These are phyloP conservation scores for Volvariella volvacea DNA, from an alignment of 1,284 basidiomycete genomes.

Conservation along the genomic window DNA sequence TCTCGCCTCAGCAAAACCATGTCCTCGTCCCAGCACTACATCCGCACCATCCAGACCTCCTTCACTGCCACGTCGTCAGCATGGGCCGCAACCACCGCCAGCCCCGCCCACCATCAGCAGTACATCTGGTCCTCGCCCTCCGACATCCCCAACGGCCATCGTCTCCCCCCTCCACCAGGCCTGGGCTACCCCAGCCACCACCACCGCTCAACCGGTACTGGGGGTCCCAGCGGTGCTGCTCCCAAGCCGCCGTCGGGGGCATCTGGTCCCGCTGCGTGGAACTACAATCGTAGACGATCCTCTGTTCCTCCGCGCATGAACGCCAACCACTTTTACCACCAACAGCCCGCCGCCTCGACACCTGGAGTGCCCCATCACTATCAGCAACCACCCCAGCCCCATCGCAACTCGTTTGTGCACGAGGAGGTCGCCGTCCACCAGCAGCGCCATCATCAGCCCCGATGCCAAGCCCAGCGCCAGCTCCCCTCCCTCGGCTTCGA, in stretches of 20 bases:
- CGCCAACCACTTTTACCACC: neutral
- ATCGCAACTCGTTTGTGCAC: no score
- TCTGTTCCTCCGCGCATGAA: neutral
- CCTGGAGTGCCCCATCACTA: neutral
- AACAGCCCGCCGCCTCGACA: neutral
- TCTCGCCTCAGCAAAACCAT: no score
- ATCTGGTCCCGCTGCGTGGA: neutral
- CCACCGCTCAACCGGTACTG: neutral
- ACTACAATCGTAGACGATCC: neutral
- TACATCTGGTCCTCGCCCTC: neutral
- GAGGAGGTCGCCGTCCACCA: no score
- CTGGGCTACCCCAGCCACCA: neutral
- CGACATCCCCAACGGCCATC: neutral
- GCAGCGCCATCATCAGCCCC: no score
- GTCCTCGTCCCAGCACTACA: constrained; percentile 1
- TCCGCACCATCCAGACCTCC: constrained; percentile 2
- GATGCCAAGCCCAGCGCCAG: no score
- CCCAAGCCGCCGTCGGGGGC: no score
- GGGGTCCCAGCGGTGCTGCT: neutral
- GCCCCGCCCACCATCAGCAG: neutral
- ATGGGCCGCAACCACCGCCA: neutral
- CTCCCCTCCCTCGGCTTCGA: neutral
- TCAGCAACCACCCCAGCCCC: no score
- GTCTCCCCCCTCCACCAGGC: neutral
- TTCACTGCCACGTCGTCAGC: neutral